A percentile compares a stretch with the other conserved stretches of the same genome.
Evolutionary conservation across 1,284 basidiomycete species (phyloP).

Genomic region (Macrocybe sp.): DNA sequence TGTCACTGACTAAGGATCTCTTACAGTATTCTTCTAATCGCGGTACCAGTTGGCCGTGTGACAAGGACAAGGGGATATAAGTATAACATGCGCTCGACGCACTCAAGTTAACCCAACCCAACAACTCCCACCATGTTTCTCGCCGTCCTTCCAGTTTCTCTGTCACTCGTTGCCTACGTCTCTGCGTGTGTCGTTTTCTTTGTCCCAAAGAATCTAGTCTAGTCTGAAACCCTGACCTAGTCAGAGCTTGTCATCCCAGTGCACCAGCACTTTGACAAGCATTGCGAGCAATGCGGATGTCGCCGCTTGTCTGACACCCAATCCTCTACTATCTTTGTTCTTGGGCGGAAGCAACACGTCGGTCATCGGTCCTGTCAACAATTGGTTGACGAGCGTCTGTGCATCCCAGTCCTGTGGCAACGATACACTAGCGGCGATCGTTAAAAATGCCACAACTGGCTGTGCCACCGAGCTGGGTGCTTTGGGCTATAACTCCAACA

Average conservation of each 20-base stretch:
- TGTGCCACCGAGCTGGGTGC: constrained; percentile 9
- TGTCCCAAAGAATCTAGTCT: too few species aligned
- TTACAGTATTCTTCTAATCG: too few species aligned
- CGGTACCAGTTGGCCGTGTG: too few species aligned
- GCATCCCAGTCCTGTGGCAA: constrained; percentile 12
- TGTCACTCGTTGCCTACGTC: too few species aligned
- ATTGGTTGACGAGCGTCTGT: constrained; percentile 13
- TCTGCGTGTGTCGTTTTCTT: too few species aligned
- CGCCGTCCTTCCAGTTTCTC: too few species aligned
- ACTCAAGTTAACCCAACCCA: too few species aligned
- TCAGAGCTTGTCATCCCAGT: constrained; percentile 8
- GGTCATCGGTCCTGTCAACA: constrained; percentile 11
- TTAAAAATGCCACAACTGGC: constrained; percentile 8
- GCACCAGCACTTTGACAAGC: constrained; percentile 7
- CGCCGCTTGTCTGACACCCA: constrained; percentile 8
- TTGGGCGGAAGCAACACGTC: constrained; percentile 5
- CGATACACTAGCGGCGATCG: constrained; percentile 10
- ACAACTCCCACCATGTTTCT: too few species aligned
- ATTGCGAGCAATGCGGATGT: constrained; percentile 12
- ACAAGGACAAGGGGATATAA: too few species aligned
- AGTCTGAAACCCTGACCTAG: too few species aligned
- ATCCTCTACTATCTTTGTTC: constrained; percentile 10
- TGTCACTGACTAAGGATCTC: too few species aligned
- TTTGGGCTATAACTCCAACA: constrained; percentile 4
- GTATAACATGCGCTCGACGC: too few species aligned